phyloP scores from a whole-genome alignment of 179 eudicot species.

The Drosera spatulata region DNA sequence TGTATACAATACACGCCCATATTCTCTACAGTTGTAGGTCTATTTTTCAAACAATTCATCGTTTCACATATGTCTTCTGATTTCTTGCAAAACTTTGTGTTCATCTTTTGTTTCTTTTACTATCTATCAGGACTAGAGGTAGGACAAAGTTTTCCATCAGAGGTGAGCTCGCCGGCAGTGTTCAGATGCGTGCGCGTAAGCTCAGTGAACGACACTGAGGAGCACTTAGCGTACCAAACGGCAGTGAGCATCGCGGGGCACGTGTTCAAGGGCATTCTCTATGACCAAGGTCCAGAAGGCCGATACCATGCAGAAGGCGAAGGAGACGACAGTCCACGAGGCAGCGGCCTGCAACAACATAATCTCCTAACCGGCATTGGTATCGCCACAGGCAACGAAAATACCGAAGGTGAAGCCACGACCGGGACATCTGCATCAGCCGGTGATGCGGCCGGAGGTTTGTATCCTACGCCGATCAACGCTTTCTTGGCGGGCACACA shows the following conservation, averaged over 20 bases:
- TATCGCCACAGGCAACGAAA: conserved; percentile 1
- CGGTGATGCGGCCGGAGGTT: conserved; percentile 30
- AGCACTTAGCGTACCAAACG: conserved; percentile 57
- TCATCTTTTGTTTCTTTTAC: background rate
- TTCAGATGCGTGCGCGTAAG: conserved; percentile 63
- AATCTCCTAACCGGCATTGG: conserved; percentile 18
- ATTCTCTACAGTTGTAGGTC: too few relatives aligned
- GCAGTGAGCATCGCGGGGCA: conserved; percentile 27
- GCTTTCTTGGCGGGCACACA: conserved; percentile 61
- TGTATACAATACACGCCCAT: too few relatives aligned
- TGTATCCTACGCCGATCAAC: conserved; percentile 59
- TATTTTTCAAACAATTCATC: too few relatives aligned
- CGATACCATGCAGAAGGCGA: conserved; percentile 7
- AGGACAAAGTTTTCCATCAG: conserved; percentile 49
- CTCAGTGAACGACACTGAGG: conserved; percentile 43
- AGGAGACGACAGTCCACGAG: conserved; percentile 32
- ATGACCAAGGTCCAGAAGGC: conserved; percentile 42
- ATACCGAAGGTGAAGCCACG: conserved; percentile 8
- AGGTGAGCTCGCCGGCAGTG: conserved; percentile 48
- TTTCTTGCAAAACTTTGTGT: background rate
- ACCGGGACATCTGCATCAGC: background rate
- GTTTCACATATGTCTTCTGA: background rate
- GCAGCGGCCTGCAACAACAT: conserved; percentile 18
- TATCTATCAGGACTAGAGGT: conserved; percentile 39
- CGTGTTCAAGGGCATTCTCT: conserved; percentile 44